Evolutionary conservation across 345 rosid genomes (phyloP).

Genomic region (Carallia pectinifolia): DNA sequence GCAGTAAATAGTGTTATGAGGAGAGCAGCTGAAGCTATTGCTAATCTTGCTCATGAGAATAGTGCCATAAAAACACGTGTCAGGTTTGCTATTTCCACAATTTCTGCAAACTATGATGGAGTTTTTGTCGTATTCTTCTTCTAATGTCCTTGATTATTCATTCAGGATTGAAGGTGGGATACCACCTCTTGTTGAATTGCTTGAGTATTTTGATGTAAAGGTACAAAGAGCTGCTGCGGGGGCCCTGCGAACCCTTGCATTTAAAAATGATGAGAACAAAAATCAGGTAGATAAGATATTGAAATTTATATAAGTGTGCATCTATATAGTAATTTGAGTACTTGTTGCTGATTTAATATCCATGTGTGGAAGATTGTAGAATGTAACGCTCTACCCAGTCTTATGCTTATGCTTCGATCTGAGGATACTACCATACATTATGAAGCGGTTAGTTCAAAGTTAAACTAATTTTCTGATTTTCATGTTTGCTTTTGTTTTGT

Average conservation of each 20-base stretch:
- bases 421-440: constrained; percentile 60
- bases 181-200: constrained; percentile 69
- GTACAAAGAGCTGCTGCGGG: constrained; percentile 88
- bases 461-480: background rate
- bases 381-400: constrained; percentile 62
- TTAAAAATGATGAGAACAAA: constrained; percentile 70
- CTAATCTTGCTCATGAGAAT: constrained; percentile 75
- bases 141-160: constrained; percentile 1
- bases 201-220: constrained; percentile 46
- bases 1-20: constrained; percentile 43
- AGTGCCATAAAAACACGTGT: constrained; percentile 52
- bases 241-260: constrained; percentile 68
- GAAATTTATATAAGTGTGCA: background rate
- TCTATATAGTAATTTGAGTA: background rate
- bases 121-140: constrained; percentile 1
- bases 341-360: constrained; percentile 14
- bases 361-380: constrained; percentile 57
- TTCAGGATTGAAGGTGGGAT: constrained; percentile 70
- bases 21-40: constrained; percentile 78
- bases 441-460: constrained; percentile 57
- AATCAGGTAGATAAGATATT: constrained; percentile 41
- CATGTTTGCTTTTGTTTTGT: constrained; percentile 13
- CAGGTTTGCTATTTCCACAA: constrained; percentile 38
- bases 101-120: background rate
- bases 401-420: constrained; percentile 62